A percentile compares a stretch with the other conserved stretches of the same genome.
Evolutionary conservation across 2,329 filamentous ascomycete genomes (phyloP).

Genomic region (Penicillium sp.): DNA sequence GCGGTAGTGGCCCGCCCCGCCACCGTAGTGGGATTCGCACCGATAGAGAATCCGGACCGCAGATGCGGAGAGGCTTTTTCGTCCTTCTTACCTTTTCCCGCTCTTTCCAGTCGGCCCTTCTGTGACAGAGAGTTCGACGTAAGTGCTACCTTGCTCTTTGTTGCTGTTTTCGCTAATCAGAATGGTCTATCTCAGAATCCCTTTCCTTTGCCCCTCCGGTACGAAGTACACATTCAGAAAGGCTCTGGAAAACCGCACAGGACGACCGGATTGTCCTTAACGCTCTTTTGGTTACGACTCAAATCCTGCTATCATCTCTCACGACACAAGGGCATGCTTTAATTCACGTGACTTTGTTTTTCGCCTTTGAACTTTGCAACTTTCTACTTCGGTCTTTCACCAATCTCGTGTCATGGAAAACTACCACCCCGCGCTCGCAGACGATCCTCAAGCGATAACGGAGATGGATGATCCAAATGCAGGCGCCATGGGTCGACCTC

Average conservation of each 20-base stretch:
- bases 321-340: conserved; percentile 2
- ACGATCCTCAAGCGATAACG: conserved; percentile 35
- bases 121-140: conserved; percentile 24
- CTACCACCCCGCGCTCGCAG: conserved; percentile 38
- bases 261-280: conserved; percentile 24
- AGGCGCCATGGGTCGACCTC: conserved; percentile 60
- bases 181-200: conserved; percentile 10
- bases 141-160: conserved; percentile 2
- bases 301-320: conserved; percentile 1
- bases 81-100: conserved; percentile 14
- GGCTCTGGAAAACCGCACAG: conserved; percentile 12
- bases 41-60: conserved; percentile 23
- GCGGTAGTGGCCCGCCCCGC: conserved; percentile 21
- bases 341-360: conserved; percentile 6
- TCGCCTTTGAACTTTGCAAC: conserved; percentile 3
- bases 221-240: conserved; percentile 17
- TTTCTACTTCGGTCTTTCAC: conserved; percentile 52
- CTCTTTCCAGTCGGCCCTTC: conserved; percentile 19
- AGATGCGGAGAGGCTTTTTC: conserved; percentile 23
- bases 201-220: conserved; percentile 31
- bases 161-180: conserved; percentile 6
- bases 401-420: conserved; percentile 85
- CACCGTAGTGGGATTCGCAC: conserved; percentile 32
- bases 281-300: conserved; percentile 24
- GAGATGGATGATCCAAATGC: conserved; percentile 60